A percentile compares a stretch with the other conserved stretches of the same genome.
Conservation (phyloP, 345 rosid species). For the Eutrema yunnanense region DNA sequence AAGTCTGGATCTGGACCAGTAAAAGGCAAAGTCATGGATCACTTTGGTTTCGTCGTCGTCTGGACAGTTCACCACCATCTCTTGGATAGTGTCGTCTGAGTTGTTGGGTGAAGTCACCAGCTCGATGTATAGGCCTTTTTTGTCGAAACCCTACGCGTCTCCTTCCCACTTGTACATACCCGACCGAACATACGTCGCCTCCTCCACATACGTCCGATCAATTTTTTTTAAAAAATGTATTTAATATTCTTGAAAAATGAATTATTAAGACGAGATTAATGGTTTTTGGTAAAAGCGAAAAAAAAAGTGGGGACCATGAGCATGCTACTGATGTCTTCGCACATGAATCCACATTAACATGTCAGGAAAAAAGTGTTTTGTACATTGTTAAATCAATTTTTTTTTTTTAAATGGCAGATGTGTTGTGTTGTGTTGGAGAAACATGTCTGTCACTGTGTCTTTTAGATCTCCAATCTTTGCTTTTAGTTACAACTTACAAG, state of each 20-base stretch:
- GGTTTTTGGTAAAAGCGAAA: conserved; percentile 25
- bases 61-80: conserved; percentile 58
- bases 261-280: conserved; percentile 5
- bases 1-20: conserved; percentile 33
- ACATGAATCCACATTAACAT: conserved; percentile 29
- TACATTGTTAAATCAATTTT: neutral
- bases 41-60: conserved; percentile 42
- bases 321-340: conserved; percentile 50
- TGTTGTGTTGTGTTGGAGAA: conserved; percentile 35
- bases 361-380: conserved; percentile 5
- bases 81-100: conserved; percentile 66
- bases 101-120: conserved; percentile 73
- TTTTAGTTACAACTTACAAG: neutral
- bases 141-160: conserved; percentile 54
- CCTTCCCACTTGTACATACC: conserved; percentile 84
- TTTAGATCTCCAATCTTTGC: conserved; percentile 9
- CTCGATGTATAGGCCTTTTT: conserved; percentile 61
- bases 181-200: conserved; percentile 47
- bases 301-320: conserved; percentile 33
- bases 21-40: conserved; percentile 79
- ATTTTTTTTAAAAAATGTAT: neutral
- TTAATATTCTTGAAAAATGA: neutral
- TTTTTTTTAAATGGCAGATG: neutral
- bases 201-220: conserved; percentile 57
- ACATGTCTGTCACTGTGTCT: conserved; percentile 62